These are phyloP conservation scores for Diaporthe caulivora DNA, from an alignment of 2,329 filamentous ascomycete genomes.

Conservation along the genomic window DNA sequence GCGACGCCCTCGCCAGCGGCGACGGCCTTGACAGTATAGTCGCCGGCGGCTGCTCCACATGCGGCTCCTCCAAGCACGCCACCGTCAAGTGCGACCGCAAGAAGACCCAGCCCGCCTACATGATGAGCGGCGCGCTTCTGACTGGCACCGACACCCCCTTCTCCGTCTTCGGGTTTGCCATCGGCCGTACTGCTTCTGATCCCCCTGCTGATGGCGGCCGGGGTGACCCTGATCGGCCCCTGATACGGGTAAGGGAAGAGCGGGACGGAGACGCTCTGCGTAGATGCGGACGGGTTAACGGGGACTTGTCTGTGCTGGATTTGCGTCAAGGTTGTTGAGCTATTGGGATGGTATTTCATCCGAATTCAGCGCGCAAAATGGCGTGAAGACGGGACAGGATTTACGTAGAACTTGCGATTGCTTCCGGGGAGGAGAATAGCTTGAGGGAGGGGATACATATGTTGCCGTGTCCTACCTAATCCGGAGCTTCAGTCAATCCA, in stretches of 20 bases:
- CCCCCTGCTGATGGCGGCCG: not conserved
- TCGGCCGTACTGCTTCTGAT: not conserved
- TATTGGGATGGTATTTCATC: not conserved
- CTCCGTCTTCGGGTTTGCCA: not conserved
- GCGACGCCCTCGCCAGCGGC: too few species aligned
- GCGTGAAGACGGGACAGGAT: not conserved
- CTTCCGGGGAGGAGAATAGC: not conserved
- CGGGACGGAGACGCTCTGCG: not conserved
- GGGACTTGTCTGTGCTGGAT: too few species aligned
- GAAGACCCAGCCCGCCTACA: not conserved
- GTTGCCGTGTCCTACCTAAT: not conserved
- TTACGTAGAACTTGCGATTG: too few species aligned
- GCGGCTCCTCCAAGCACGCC: not conserved
- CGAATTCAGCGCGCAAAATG: not conserved
- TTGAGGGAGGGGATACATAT: not conserved
- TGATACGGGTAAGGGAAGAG: not conserved
- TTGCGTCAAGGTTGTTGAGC: not conserved
- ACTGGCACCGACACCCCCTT: not conserved
- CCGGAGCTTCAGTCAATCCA: not conserved
- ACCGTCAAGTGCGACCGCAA: not conserved
- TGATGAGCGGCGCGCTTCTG: constrained; percentile 17
- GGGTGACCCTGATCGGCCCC: too few species aligned
- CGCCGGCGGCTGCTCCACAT: constrained; percentile 6
- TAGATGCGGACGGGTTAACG: not conserved
- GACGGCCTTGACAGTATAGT: not conserved